Conservation (phyloP, 2,329 filamentous ascomycete genomes). For the Thelonectria discophora region DNA sequence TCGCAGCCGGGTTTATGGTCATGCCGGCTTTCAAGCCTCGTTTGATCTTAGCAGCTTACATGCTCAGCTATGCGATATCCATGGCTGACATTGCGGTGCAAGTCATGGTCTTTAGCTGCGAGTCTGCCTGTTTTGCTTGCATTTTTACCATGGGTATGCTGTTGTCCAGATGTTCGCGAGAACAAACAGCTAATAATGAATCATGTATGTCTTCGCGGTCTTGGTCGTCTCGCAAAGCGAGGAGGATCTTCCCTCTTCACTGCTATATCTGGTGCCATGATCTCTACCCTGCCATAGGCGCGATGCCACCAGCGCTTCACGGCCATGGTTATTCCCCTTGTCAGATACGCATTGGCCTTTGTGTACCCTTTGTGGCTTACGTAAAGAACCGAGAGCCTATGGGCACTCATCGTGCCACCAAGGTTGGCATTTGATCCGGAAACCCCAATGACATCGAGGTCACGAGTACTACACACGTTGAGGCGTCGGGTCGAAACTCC, state of each 20-base stretch:
- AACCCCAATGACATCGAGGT: conserved; percentile 15
- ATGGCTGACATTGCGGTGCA: conserved; percentile 64
- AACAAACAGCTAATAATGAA: conserved; percentile 47
- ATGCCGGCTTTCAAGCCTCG: conserved; percentile 60
- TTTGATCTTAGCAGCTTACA: conserved; percentile 62
- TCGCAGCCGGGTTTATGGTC: conserved; percentile 64
- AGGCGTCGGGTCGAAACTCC: neutral
- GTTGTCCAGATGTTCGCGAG: neutral
- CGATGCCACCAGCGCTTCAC: conserved; percentile 52
- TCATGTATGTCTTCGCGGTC: conserved; percentile 58
- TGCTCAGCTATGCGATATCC: conserved; percentile 63
- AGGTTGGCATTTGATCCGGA: conserved; percentile 5
- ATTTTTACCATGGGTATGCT: conserved; percentile 52
- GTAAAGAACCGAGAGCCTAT: conserved; percentile 10
- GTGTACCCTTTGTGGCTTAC: conserved; percentile 17
- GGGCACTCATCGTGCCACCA: conserved; percentile 1
- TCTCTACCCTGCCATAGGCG: conserved; percentile 64
- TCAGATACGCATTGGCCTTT: conserved; percentile 55
- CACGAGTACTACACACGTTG: conserved; percentile 10
- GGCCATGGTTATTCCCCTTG: conserved; percentile 57
- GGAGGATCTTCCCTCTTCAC: conserved; percentile 69
- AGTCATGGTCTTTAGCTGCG: conserved; percentile 65
- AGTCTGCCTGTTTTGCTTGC: conserved; percentile 66
- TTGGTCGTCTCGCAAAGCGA: conserved; percentile 75
- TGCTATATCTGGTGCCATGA: conserved; percentile 63